Evolutionary conservation across 495 filamentous ascomycete species (phyloP).

Genomic region (Pseudomonodictys pantanalensis): DNA sequence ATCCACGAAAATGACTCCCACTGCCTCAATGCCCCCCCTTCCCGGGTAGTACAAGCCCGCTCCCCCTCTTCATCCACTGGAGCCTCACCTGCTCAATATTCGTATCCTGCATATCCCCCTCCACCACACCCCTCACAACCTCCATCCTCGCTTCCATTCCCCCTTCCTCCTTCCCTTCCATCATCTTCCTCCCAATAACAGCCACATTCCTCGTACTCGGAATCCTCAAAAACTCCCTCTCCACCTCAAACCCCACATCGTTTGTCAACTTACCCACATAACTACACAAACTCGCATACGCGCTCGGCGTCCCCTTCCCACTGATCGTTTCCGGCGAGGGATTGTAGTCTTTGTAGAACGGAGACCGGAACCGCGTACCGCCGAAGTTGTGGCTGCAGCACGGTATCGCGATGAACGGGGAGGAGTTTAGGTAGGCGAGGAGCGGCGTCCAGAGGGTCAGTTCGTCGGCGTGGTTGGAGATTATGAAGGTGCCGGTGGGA

Average conservation of each 20-base stretch:
- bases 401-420: slow-evolving; percentile 85
- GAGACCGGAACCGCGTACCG: slow-evolving; percentile 64
- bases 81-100: slow-evolving; percentile 10
- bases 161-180: not conserved
- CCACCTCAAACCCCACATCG: slow-evolving; percentile 70
- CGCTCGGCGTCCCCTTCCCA: not conserved
- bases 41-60: slow-evolving; percentile 16
- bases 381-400: slow-evolving; percentile 89
- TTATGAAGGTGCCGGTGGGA: slow-evolving; percentile 75
- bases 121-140: slow-evolving; percentile 17
- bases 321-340: not conserved
- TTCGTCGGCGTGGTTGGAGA: slow-evolving; percentile 96
- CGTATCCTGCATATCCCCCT: slow-evolving; percentile 16
- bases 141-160: slow-evolving; percentile 12
- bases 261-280: slow-evolving; percentile 65
- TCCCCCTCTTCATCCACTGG: slow-evolving; percentile 19
- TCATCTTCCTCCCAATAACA: slow-evolving; percentile 57
- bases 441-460: slow-evolving; percentile 94
- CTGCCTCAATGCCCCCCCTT: slow-evolving; percentile 26
- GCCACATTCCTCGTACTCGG: slow-evolving; percentile 86
- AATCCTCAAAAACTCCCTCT: slow-evolving; percentile 78
- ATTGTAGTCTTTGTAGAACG: not conserved
- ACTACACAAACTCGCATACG: slow-evolving; percentile 52
- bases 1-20: too few species aligned
- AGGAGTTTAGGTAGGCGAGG: slow-evolving; percentile 68